Evolutionary conservation across 495 filamentous ascomycete genomes (phyloP), one percentile per base, ranked within the genome.

Genomic region (Talaromyces borbonicus): DNA sequence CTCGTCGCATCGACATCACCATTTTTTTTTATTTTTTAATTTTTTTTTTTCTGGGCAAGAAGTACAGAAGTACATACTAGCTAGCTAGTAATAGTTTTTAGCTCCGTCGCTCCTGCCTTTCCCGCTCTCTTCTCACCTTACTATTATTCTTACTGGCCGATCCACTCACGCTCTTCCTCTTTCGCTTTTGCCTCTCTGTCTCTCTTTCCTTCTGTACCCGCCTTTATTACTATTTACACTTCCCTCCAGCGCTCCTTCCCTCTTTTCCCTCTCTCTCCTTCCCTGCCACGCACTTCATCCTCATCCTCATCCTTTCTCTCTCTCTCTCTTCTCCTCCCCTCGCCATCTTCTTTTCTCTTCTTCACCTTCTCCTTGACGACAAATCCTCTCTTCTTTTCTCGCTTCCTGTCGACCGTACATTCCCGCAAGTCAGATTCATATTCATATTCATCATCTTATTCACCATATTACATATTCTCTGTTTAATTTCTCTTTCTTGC

Each of bases 201-300:
- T n/a, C n/a, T n/a, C n/a, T n/a, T 41, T 14, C 37, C 37, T 41
- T 20, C 35, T 7, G 37, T 41, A 11, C 37, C 1, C 37, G 22
- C 19, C 37, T 41, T 18, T 22, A 16, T 11, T 23, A 16, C 36
- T 31, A 25, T 26, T 43, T 31, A 27, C 26, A 22, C 26, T 29
- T 46, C 30, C 29, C 12, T 5, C 19, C 25, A 18, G 12, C 18
- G n/a, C 43, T 25, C 38, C 40, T 43, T 46, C 54, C 38, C 46
- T 44, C 36, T 49, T 52, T 43, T 43, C 50, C 46, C 53, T 46
- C 46, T 42, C 55, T 49, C 54, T 55, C 44, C 43, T 43, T 46
- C 32, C 35, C 43, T 26, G 37, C 32, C 49, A 42, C 47, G 46
- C 46, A 40, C 50, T 36, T 18, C 43, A 35, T 49, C 48, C 49